Base-by-base conservation (phyloP, 768 basidiomycete species). In the Steccherinum ochraceum region DNA sequence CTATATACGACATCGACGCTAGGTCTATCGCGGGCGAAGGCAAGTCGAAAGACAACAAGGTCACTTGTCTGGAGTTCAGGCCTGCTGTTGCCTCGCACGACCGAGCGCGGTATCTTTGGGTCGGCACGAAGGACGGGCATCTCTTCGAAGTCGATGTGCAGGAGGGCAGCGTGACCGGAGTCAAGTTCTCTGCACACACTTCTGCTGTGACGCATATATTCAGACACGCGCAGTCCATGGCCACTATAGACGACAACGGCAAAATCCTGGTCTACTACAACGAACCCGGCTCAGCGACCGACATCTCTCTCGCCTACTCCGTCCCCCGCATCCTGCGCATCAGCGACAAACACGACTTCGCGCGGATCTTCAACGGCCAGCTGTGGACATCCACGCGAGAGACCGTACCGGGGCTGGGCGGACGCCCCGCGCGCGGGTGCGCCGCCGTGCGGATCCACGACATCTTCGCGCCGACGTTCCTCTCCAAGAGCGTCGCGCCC, bases 121-220 rank as follows among this genome's bases (percentile, higher is more conserved):
- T 86, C 11, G 95, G 94, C 3, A 91, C 91, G 24, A 93, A 89
- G 69, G 92, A 95, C 21, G 95, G 95, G 0, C 83, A 87, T 64
- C 52, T 99, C 21, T 75, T 85, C 56, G 93, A 96, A 71, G 56
- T 95, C 50, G 91, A 97, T 61, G 71, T 87, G 35, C 67, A 76
- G 48, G 80, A 75, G 2, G 86, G 83, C 0, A 56, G 58, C 3
- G 65, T 92, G 18, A 72, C 73, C 1, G 81, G 79, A 12, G 69
- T 74, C 25, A 88, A 83, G 54, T 71, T 75, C 27, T 71, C 73
- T 12, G 79, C 78, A 0, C 94, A 96, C 60, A 59, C 80, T 0
- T 74, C 82, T 50, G 67, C 84, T 0, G 74, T 97, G 49, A 77
- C 77, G 1, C 72, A 82, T 56, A 86, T 97, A 24, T 85, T 89